Base-by-base conservation (phyloP, 805 yeast genomes). In the Wickerhamomyces queroliae region DNA sequence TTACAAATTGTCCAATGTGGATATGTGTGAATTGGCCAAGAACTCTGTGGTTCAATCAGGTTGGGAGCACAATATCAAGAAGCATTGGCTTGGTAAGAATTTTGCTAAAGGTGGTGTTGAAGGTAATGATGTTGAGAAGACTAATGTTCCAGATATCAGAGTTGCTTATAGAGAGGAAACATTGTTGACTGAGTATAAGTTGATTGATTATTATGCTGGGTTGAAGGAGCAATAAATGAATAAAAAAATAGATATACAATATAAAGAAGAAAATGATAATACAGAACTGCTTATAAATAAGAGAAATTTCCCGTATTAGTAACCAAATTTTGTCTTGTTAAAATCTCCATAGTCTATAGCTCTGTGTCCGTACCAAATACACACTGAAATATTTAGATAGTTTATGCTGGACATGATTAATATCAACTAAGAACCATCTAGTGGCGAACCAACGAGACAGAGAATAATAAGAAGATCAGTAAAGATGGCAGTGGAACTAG, bases 41-140 rank as follows among this genome's bases (percentile, higher is more conserved):
- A 90, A 91, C 62, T 90, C 98, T 0, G 98, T 93, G 3, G 61
- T 73, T 43, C 97, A 91, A 70, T 82, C 95, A 55, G 99, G 99
- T 0, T 93, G 90, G 77, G 99, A 93, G 62, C 74, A 80, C 45
- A 72, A 71, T 37, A 72, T 93, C 53, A 93, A 93, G 63, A 75
- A 73, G 52, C 98, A 91, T 58, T 93, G 99, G 99, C 67, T 89
- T 35, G 98, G 98, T 28, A 72, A 77, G 42, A 59, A 77, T 43
- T 83, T 68, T 52, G 66, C 66, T 45, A 48, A 57, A 24, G 69
- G 70, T 0, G 95, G 95, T 5, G 71, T 77, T n/a, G 76, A 72
- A 22, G 95, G 95, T 6, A 89, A 90, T 55, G 90, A 86, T 55
- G 80, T 93, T 36, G 96, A 86, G 53, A 93, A 89, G 68, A 86